phyloP scores from a whole-genome alignment of 768 basidiomycete genomes.

The Solioccasus polychromus region DNA sequence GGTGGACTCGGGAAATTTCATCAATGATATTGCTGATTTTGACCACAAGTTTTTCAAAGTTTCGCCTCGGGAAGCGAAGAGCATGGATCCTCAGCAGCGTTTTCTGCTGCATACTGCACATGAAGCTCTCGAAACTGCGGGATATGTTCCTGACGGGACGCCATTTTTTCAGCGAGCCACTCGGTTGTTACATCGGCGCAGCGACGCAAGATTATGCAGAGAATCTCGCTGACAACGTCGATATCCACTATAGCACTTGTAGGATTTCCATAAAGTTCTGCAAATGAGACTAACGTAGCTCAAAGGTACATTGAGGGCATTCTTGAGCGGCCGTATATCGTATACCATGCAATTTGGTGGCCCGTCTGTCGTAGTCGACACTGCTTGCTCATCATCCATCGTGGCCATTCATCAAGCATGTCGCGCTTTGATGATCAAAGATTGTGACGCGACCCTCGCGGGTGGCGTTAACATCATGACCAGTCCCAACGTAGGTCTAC shows the following conservation, averaged over 20 bases:
- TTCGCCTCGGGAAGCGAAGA: constrained; percentile 69
- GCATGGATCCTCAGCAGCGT: constrained; percentile 77
- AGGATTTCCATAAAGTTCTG: constrained; percentile 9
- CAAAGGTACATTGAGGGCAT: constrained; percentile 62
- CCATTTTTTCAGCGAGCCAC: constrained; percentile 48
- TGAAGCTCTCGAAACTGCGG: constrained; percentile 67
- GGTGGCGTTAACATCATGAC: constrained; percentile 74
- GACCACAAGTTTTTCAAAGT: constrained; percentile 72
- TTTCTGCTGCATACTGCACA: constrained; percentile 64
- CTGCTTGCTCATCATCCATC: constrained; percentile 70
- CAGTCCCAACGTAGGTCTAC: constrained; percentile 60
- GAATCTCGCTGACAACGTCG: constrained; percentile 59
- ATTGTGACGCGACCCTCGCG: constrained; percentile 67
- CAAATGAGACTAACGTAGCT: neutral
- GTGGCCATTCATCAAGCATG: constrained; percentile 69
- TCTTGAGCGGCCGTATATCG: constrained; percentile 69
- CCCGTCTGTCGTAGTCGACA: constrained; percentile 70
- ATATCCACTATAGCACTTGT: constrained; percentile 73
- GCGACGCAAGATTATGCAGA: constrained; percentile 69
- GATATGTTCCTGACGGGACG: constrained; percentile 62
- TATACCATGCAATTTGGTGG: constrained; percentile 67
- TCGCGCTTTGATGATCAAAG: constrained; percentile 58
- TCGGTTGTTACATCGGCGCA: constrained; percentile 68
- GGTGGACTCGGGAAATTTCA: constrained; percentile 53
- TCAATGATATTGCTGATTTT: constrained; percentile 54